Evolutionary conservation across 176 grass and related monocot genomes (phyloP), one percentile per base, ranked within the genome.

Genomic region (Carex kokanica): DNA sequence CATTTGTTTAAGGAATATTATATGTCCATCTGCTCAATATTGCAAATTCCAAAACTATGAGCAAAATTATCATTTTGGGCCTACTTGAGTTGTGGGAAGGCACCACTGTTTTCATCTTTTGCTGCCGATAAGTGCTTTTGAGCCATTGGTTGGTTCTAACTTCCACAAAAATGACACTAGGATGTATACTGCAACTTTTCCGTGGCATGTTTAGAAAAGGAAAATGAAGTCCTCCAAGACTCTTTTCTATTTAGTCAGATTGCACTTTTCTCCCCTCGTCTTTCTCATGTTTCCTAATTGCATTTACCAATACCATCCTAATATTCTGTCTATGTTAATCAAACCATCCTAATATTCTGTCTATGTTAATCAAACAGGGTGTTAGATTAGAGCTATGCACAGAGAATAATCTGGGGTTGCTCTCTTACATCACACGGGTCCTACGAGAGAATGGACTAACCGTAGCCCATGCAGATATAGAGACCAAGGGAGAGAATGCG

Each of bases 391-490:
- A 91, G 83, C 55, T 91, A 52, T 85, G 60, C 73, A 85, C 86
- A 4, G 78, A 88, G 74, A 91, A 88, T 17, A 91, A 51, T 23
- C 41, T 75, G 0, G 86, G 86, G 59, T 66, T 88, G 69, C 86
- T 91, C 13, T 78, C 86, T 5, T 83, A 84, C 72, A 85, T 91
- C 52, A 91, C 86, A 15, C 84, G 80, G 16, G 80, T 83, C 17
- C 83, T 91, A 58, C 83, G 86, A 11, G 89, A 91, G 86, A 83
- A 91, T 12, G 86, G 89, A 16, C 78, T 91, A 13, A 88, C 86
- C 0, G 86, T 91, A 7, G 83, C 53, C 13, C 89, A 82, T 25
- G 89, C 89, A 1, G 86, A 91, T 63, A 88, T 91, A 29, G 86
- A 74, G 4, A 80, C 73, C 27, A 74, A 88, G 0, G 89, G 83